A percentile compares a stretch with the other conserved stretches of the same genome.
phyloP scores from a whole-genome alignment of 2,329 filamentous ascomycete genomes.

The Phaeophleospora eucalypticola region DNA sequence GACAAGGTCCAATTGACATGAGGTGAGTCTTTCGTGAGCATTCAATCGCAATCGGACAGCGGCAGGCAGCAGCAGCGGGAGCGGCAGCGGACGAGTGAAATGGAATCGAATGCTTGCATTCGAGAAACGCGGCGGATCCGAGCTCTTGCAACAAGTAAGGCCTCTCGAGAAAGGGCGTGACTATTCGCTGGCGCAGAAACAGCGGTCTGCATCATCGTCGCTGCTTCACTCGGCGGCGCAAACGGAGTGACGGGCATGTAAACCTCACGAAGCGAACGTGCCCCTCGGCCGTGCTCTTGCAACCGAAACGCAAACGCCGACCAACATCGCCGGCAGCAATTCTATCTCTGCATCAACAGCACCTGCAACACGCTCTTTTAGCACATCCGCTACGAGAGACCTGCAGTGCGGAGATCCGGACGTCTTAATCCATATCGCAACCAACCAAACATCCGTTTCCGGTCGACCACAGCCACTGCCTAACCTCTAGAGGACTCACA shows the following conservation, averaged over 20 bases:
- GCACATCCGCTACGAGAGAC: too few species aligned
- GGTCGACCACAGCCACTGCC: too few species aligned
- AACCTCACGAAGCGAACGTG: neutral
- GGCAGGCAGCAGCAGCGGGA: constrained; percentile 1
- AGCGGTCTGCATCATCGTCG: neutral
- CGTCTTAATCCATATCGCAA: too few species aligned
- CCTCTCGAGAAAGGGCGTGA: neutral
- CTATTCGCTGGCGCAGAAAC: neutral
- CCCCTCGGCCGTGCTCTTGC: neutral
- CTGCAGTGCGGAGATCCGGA: too few species aligned
- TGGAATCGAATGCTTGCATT: neutral
- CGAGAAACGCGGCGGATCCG: too few species aligned
- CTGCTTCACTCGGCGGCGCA: constrained; percentile 1
- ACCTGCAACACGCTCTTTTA: too few species aligned
- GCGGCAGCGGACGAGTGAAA: neutral
- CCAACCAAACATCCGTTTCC: too few species aligned
- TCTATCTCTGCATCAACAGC: too few species aligned
- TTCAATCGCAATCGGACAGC: neutral
- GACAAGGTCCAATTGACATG: constrained; percentile 33
- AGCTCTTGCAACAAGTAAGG: neutral
- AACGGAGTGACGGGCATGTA: neutral
- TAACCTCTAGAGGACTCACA: too few species aligned
- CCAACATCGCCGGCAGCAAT: too few species aligned
- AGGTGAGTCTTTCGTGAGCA: constrained; percentile 26
- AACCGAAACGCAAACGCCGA: neutral